These are phyloP conservation scores for Taiwanofungus camphoratus DNA, from an alignment of 1,284 basidiomycete species.

Conservation along the genomic window DNA sequence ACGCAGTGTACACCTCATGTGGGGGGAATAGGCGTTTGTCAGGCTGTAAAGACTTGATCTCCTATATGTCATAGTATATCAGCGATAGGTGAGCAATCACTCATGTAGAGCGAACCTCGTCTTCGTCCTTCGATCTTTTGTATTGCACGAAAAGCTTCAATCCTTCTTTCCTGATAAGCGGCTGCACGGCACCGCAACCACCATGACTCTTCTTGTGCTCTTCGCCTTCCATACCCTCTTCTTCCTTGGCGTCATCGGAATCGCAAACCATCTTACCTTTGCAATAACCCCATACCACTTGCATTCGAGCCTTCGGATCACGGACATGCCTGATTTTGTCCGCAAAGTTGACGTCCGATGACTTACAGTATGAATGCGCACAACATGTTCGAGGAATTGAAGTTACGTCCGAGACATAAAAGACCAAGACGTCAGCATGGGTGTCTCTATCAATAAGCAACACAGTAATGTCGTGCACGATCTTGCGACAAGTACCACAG, in stretches of 20 bases:
- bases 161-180: constrained; percentile 90
- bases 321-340: constrained; percentile 82
- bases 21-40: constrained; percentile 89
- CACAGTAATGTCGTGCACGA: constrained; percentile 16
- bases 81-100: no score
- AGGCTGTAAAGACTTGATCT: constrained; percentile 79
- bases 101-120: constrained; percentile 60
- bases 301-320: constrained; percentile 85
- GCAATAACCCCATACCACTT: constrained; percentile 80
- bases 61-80: no score
- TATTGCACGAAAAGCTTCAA: constrained; percentile 96
- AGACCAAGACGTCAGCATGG: constrained; percentile 50
- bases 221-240: constrained; percentile 70
- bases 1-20: constrained; percentile 85
- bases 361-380: constrained; percentile 43
- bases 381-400: constrained; percentile 9
- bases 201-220: constrained; percentile 85
- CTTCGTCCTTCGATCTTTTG: constrained; percentile 90
- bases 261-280: constrained; percentile 86
- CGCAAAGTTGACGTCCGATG: constrained; percentile 77
- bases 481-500: constrained; percentile 27
- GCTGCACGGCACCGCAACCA: constrained; percentile 93
- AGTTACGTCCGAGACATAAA: constrained; percentile 16
- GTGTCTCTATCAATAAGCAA: constrained; percentile 31
- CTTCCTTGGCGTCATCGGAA: constrained; percentile 81